Percentiles rank a stretch among this genome's conserved stretches.
Conservation (phyloP, 129 eudicot species). For the Flaveria ramosissima region DNA sequence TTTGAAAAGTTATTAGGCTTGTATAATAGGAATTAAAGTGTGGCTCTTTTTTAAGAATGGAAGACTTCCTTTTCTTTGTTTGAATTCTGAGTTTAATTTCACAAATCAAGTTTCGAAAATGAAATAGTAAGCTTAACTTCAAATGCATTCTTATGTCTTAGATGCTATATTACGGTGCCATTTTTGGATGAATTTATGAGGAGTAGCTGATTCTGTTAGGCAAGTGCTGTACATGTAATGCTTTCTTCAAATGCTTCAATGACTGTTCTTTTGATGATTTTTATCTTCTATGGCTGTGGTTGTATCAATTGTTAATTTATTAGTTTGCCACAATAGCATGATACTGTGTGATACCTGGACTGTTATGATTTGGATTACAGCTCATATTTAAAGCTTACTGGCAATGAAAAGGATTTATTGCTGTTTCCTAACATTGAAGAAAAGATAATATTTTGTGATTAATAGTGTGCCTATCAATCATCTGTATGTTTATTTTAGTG, state of each 20-base stretch:
- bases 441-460: neutral
- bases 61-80: too few species aligned
- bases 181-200: neutral
- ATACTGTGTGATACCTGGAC: neutral
- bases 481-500: neutral
- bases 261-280: neutral
- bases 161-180: too few species aligned
- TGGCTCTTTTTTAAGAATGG: neutral
- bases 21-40: constrained; percentile 1
- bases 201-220: neutral
- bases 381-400: constrained; percentile 1
- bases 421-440: neutral
- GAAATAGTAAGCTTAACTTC: neutral
- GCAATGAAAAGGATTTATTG: neutral
- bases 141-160: neutral
- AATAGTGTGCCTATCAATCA: neutral
- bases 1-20: neutral
- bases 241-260: neutral
- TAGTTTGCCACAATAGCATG: neutral
- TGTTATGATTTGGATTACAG: neutral
- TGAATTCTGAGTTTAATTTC: neutral
- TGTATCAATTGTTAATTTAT: neutral
- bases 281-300: neutral
- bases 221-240: too few species aligned
- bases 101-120: constrained; percentile 3